These are phyloP conservation scores for Talaromyces sp. DNA, from an alignment of 2,329 filamentous ascomycete species.

Conservation along the genomic window DNA sequence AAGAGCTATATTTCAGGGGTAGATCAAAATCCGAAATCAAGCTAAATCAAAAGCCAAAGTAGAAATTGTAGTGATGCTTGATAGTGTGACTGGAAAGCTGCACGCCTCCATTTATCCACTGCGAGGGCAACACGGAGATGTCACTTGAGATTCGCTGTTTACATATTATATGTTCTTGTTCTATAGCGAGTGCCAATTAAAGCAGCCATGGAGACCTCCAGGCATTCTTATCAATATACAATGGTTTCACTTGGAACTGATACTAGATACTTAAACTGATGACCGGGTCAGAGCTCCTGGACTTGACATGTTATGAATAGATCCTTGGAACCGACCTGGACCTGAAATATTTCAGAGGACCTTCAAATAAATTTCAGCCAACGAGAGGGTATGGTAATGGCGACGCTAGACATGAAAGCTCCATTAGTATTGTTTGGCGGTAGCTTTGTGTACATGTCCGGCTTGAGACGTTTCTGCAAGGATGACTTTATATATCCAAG, in stretches of 20 bases:
- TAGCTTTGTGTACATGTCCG: no score
- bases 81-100: neutral
- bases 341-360: neutral
- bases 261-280: neutral
- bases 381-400: no score
- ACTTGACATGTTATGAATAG: neutral
- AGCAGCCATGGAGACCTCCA: neutral
- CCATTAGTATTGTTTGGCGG: no score
- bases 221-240: neutral
- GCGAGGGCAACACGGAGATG: neutral
- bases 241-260: neutral
- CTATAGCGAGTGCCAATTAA: neutral
- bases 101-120: neutral
- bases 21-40: neutral
- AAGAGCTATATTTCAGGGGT: neutral
- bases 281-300: neutral
- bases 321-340: neutral
- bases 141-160: neutral
- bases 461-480: neutral
- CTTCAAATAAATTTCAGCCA: neutral
- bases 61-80: neutral
- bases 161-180: neutral
- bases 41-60: neutral
- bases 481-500: neutral
- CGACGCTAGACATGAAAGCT: no score